A percentile compares a stretch with the other conserved stretches of the same genome.
These are phyloP conservation scores for Cylindrotheca closterium DNA, from an alignment of 108 stramenopile genomes.

Conservation along the genomic window DNA sequence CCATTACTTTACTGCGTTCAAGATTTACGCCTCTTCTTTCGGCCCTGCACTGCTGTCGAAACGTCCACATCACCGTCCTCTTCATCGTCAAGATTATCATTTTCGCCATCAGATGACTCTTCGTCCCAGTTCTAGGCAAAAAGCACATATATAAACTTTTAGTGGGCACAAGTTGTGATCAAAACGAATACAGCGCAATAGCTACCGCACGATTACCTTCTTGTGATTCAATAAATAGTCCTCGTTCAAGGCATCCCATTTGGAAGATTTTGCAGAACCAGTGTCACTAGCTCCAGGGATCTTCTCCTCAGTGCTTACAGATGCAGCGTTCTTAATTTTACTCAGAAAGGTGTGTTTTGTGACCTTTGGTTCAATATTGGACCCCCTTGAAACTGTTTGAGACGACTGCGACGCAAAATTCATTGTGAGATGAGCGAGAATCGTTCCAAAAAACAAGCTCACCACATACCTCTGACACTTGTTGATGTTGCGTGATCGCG, in stretches of 20 bases:
- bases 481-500: conserved; percentile 83
- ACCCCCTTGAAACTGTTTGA: conserved; percentile 7
- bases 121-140: conserved; percentile 69
- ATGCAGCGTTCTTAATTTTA: conserved; percentile 69
- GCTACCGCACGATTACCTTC: conserved; percentile 27
- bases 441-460: neutral
- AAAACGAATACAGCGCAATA: no score
- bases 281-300: neutral
- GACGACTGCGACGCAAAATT: neutral
- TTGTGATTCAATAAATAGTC: conserved; percentile 78
- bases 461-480: conserved; percentile 15
- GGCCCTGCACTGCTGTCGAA: neutral
- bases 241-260: conserved; percentile 85
- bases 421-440: neutral
- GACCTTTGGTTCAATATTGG: conserved; percentile 41
- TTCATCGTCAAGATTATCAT: conserved; percentile 74
- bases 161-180: neutral
- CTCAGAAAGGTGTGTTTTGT: conserved; percentile 84
- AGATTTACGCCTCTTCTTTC: conserved; percentile 2
- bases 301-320: no score
- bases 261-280: conserved; percentile 9
- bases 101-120: conserved; percentile 65
- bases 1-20: no score
- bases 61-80: conserved; percentile 11
- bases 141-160: neutral